Evolutionary conservation across 2,329 filamentous ascomycete species (phyloP), one percentile per base, ranked within the genome.

Genomic region (Calonectria crousiana): DNA sequence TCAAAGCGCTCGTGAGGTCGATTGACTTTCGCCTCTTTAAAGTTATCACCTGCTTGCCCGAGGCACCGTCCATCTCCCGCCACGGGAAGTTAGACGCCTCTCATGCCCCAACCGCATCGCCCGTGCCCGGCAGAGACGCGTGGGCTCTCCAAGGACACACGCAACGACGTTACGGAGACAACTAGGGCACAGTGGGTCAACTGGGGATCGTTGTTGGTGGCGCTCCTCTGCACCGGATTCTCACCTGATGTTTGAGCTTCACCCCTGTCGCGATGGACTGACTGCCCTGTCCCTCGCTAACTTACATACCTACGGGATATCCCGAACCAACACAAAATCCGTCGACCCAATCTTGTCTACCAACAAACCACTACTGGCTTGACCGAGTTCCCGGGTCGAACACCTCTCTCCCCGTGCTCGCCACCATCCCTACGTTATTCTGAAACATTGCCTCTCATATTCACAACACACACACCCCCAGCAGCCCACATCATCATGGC

Each of bases 201-300:
- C 38, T 49, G 38, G 34, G 51, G 51, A 18, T 32, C 41, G 26
- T 20, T 65, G 38, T 56, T 56, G 34, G 47, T 53, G 49, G 65
- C 65, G 60, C 10, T 49, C 2, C 60, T 41, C 28, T 49, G 38
- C 26, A 49, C 66, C 36, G 51, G 9, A 28, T n/a, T n/a, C 66
- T 68, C 66, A 68, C 66, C 66, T 68, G 66, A 68, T 58, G 28
- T n/a, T 68, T 26, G 36, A 14, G 36, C 32, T 52, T 34, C 16
- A 34, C 44, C 56, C 44, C 56, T 64, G 67, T 32, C 66, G 41
- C 9, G 30, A 49, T 67, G 4, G 28, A 65, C 41, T 49, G 65
- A 53, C 6, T 41, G 51, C 77, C 77, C 77, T 69, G 77, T n/a
- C 71, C 70, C 73, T 77, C 13, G 47, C 38, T 49, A 32, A 58